A percentile compares a stretch with the other conserved stretches of the same genome.
Conservation (phyloP, 2,329 filamentous ascomycete genomes). For the Aspergillus sp. region DNA sequence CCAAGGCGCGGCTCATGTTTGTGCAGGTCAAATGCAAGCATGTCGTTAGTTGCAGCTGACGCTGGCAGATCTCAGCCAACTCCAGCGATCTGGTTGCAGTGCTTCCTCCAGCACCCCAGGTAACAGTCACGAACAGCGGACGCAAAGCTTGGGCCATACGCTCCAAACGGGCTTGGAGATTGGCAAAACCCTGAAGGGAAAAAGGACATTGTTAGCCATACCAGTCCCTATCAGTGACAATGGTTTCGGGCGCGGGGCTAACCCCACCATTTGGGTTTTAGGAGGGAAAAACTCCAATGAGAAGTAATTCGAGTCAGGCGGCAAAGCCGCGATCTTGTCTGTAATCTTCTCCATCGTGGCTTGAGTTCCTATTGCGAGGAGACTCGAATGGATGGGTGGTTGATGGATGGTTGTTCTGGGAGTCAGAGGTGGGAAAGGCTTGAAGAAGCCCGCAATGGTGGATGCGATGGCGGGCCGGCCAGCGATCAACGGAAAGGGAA, state of each 20-base stretch:
- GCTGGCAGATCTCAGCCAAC: conserved; percentile 90
- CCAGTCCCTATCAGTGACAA: conserved; percentile 2
- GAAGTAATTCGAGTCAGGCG: conserved; percentile 77
- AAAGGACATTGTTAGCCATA: conserved; percentile 18
- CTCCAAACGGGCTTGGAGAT: conserved; percentile 85
- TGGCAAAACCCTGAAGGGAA: conserved; percentile 67
- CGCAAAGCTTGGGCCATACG: conserved; percentile 90
- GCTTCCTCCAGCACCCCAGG: conserved; percentile 93
- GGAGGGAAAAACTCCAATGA: conserved; percentile 99
- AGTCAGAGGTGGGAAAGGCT: not conserved
- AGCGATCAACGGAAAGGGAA: too few relatives aligned
- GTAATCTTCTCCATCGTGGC: conserved; percentile 76
- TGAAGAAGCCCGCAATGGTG: not conserved
- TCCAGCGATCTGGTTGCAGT: conserved; percentile 89
- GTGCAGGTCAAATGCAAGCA: conserved; percentile 96
- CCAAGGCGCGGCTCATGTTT: conserved; percentile 83
- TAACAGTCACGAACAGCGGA: conserved; percentile 93
- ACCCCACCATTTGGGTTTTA: conserved; percentile 77
- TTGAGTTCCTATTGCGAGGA: conserved; percentile 1
- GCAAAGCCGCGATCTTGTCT: conserved; percentile 88
- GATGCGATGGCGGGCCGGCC: too few relatives aligned
- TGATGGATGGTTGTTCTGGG: not conserved
- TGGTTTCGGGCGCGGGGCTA: conserved; percentile 18
- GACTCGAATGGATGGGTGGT: too few relatives aligned
- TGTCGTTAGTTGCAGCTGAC: conserved; percentile 86